phyloP scores from a whole-genome alignment of 345 rosid species.

The Pelargonium nanum region DNA sequence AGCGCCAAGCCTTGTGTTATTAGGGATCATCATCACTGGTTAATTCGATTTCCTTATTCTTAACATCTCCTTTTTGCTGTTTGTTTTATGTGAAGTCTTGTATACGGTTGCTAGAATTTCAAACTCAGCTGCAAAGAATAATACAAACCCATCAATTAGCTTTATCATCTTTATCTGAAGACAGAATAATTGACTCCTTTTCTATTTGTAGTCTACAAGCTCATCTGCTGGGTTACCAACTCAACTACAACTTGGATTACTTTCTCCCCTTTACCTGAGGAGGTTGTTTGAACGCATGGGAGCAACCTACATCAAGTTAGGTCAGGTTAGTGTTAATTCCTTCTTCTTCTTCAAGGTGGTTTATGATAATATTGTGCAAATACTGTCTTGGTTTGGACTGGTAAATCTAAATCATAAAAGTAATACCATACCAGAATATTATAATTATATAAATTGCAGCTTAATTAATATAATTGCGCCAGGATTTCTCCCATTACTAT shows the following conservation, averaged over 20 bases:
- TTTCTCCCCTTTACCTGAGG: conserved; percentile 83
- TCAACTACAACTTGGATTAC: conserved; percentile 68
- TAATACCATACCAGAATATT: neutral
- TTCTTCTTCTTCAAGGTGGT: neutral
- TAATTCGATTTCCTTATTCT: too few relatives aligned
- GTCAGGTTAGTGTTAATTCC: conserved; percentile 49
- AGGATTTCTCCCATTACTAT: too few relatives aligned
- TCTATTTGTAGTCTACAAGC: conserved; percentile 44
- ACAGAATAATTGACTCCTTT: neutral
- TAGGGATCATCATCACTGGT: neutral
- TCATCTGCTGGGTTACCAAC: conserved; percentile 50
- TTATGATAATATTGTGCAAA: neutral
- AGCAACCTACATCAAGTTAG: conserved; percentile 90
- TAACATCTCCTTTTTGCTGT: too few relatives aligned
- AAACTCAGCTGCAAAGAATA: too few relatives aligned
- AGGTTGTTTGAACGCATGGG: conserved; percentile 95
- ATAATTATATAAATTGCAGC: neutral
- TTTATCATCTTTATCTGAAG: neutral
- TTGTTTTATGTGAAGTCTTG: too few relatives aligned
- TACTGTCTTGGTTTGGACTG: neutral
- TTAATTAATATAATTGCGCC: too few relatives aligned
- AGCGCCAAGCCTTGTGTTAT: neutral
- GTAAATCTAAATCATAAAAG: neutral
- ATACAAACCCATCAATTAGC: too few relatives aligned
- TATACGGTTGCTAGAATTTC: too few relatives aligned